Base-by-base conservation (phyloP, 352 stramenopile genomes). In the Globisporangium yorkense region DNA sequence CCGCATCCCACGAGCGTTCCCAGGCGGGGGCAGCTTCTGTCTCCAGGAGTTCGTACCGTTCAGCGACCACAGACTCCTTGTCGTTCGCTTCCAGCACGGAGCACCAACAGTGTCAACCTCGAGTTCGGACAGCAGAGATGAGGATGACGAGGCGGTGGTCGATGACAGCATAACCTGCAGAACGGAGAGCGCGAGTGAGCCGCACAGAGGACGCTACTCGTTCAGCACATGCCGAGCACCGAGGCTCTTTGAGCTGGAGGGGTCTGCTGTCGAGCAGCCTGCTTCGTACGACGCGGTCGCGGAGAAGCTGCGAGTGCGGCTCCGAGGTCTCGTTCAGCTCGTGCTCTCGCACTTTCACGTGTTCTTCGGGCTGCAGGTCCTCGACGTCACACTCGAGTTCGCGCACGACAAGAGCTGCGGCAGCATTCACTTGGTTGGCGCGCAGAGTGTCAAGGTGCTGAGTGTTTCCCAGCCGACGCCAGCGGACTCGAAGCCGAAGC, bases 41-140 rank as follows among this genome's bases (percentile, higher is more conserved):
- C 54, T 83, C 2, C 73, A 80, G 15, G 67, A 64, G 50, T 66
- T 49, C 15, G 33, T 64, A 4, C 46, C 16, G 8, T 18, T 27
- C 24, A 33, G 15, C 3, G n/a, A 15, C 4, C 24, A 16, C 18
- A 31, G 18, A 3, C n/a, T 57, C 33, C 15, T 61, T 2, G 39
- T 57, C 12, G 57, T 37, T 8, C 45, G 37, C 31, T 65, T 68
- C 51, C 44, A 52, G 5, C 31, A 48, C 13, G 43, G 43, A 15
- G 27, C 21, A 0, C n/a, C 20, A 16, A 33, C 21, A 2, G 29
- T 60, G 20, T 37, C 20, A 18, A 10, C 37, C 8, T 16, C 35
- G 12, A 20, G 16, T 16, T 43, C 16, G 10, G 24, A 41, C 21
- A 45, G 2, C 21, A 20, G 5, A 18, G 21, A 7, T 0, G 35